phyloP scores from a whole-genome alignment of 1,284 basidiomycete species.

The Grifola frondosa region DNA sequence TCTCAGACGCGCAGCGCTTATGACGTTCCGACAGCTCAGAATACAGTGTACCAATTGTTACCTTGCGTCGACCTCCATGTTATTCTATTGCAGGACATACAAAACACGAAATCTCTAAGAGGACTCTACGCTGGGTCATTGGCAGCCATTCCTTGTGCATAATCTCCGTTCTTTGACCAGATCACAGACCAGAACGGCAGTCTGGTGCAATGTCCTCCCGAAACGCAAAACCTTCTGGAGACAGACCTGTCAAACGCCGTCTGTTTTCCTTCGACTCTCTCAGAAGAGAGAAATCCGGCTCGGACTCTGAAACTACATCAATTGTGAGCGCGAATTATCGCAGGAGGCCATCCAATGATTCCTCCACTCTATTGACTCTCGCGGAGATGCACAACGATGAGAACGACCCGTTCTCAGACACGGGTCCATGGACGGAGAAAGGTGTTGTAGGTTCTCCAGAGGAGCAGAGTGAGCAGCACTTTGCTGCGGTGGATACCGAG shows the following conservation, averaged over 20 bases:
- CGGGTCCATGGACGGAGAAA: constrained; percentile 20
- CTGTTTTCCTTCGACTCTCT: constrained; percentile 37
- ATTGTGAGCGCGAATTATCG: constrained; percentile 16
- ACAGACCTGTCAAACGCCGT: constrained; percentile 31
- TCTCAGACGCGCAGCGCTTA: too few species aligned
- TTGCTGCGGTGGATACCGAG: constrained; percentile 10
- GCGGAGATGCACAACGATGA: constrained; percentile 18
- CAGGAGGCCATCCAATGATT: constrained; percentile 14
- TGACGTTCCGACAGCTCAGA: too few species aligned
- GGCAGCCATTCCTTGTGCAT: too few species aligned
- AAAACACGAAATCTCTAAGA: too few species aligned
- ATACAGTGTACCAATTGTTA: too few species aligned
- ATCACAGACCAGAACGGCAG: too few species aligned
- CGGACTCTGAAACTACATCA: constrained; percentile 20
- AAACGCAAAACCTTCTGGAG: constrained; percentile 31
- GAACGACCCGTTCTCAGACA: constrained; percentile 13
- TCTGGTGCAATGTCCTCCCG: constrained; percentile 17
- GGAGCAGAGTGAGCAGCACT: constrained; percentile 1
- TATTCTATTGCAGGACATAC: too few species aligned
- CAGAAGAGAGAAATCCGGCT: constrained; percentile 24
- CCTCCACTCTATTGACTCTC: constrained; percentile 19
- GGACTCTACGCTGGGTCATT: too few species aligned
- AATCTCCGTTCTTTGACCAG: too few species aligned
- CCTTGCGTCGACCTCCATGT: too few species aligned
- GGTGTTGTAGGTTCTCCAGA: constrained; percentile 17